Base-by-base conservation (phyloP, 2,329 filamentous ascomycete species). In the Arthrobotrys megalospora region DNA sequence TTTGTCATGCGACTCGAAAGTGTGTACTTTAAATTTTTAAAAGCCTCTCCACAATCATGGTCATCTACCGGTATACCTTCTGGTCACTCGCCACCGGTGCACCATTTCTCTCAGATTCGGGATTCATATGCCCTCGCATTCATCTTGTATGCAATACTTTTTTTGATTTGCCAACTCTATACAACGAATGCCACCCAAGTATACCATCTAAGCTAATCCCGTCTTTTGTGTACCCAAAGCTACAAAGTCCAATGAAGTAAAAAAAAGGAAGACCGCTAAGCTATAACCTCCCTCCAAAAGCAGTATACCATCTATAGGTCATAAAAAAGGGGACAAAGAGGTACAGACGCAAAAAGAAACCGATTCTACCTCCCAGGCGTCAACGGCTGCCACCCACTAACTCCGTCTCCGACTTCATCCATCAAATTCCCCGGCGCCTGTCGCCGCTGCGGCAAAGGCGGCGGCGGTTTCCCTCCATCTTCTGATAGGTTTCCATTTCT, bases 321-420 rank as follows among this genome's bases (percentile, higher is more conserved):
- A 34, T n/a, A 6, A 68, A 43, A 38, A 24, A 32, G 19, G 7
- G 14, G n/a, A 65, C 24, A 21, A 12, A 63, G 58, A 58, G 28
- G 43, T 1, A 48, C 48, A 58, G n/a, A n/a, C n/a, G n/a, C n/a
- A 66, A 24, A n/a, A 6, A 8, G n/a, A 19, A 55, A 53, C 32
- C 4, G 6, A 7, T 21, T 62, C 47, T 45, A 65, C 47, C 48
- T 72, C 19, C 60, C 73, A 14, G 75, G 75, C 21, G 60, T 58
- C 53, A 78, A 68, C 12, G 75, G 67, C 24, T 68, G 47, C 75
- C 75, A 78, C 6, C 62, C 67, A 36, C 53, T 68, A 38, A 72
- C 52, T 6, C 63, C 63, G 24, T 60, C 75, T n/a, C 7, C 60
- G 48, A 24, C 10, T 5, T 71, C 67, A 64, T 78, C 75, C 75